Percentiles rank a stretch among this genome's conserved stretches.
phyloP scores from a whole-genome alignment of 2,329 filamentous ascomycete species.

The Dendryphion nanum region DNA sequence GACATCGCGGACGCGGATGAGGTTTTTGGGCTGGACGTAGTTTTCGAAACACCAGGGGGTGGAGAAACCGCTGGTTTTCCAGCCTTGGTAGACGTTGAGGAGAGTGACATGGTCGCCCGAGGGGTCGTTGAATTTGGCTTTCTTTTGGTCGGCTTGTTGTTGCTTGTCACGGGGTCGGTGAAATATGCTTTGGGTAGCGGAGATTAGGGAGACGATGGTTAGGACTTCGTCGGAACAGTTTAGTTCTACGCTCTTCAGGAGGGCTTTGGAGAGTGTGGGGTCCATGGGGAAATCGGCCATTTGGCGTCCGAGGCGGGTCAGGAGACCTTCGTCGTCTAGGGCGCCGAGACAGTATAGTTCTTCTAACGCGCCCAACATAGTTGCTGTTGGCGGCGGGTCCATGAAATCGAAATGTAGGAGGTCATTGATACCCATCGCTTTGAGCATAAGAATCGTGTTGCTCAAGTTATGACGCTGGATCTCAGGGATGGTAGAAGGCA shows the following conservation, averaged over 20 bases:
- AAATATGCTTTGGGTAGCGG: slow-evolving; percentile 71
- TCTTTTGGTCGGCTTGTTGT: slow-evolving; percentile 93
- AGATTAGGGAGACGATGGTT: slow-evolving; percentile 66
- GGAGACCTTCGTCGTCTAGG: slow-evolving; percentile 88
- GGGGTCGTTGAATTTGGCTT: slow-evolving; percentile 94
- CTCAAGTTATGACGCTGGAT: slow-evolving; percentile 94
- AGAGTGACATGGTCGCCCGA: slow-evolving; percentile 92
- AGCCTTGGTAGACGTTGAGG: slow-evolving; percentile 95
- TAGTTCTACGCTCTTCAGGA: slow-evolving; percentile 84
- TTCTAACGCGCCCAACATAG: slow-evolving; percentile 93
- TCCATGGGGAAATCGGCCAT: slow-evolving; percentile 99
- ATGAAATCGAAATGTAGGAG: slow-evolving; percentile 97
- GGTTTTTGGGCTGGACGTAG: slow-evolving; percentile 89
- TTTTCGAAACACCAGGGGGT: slow-evolving; percentile 97
- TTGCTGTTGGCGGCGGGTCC: slow-evolving; percentile 96
- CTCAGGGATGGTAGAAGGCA: slow-evolving; percentile 92
- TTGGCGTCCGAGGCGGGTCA: slow-evolving; percentile 88
- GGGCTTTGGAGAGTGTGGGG: slow-evolving; percentile 81
- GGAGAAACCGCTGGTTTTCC: slow-evolving; percentile 81
- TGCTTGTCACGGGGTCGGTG: slow-evolving; percentile 98
- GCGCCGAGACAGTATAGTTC: slow-evolving; percentile 91
- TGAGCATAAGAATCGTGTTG: slow-evolving; percentile 93
- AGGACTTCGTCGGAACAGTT: slow-evolving; percentile 92
- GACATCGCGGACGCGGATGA: slow-evolving; percentile 88
- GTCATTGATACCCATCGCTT: slow-evolving; percentile 99